These are phyloP conservation scores for Trypanosoma cruzi DNA, from an alignment of 208 protist species.

Conservation along the genomic window DNA sequence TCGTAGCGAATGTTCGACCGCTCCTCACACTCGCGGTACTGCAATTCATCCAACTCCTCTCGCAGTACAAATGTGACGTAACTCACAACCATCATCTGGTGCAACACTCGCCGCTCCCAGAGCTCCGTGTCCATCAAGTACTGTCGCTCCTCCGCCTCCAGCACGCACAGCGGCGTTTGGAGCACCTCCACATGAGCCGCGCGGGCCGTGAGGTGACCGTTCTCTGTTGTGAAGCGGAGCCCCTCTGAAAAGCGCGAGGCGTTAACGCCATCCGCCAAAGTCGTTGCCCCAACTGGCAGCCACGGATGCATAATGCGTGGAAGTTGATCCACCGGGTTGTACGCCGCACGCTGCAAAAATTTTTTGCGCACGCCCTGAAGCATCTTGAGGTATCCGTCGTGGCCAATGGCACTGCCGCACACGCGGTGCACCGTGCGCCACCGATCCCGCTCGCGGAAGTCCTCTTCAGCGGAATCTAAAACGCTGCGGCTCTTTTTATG, in stretches of 20 bases:
- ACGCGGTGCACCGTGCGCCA: slow-evolving; percentile 30
- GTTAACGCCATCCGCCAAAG: background rate
- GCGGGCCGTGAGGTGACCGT: slow-evolving; percentile 3
- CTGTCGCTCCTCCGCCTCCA: slow-evolving; percentile 55
- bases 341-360: slow-evolving; percentile 32
- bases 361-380: slow-evolving; percentile 53
- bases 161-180: slow-evolving; percentile 28
- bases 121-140: slow-evolving; percentile 50
- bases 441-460: background rate
- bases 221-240: slow-evolving; percentile 4
- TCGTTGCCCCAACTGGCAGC: slow-evolving; percentile 13
- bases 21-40: slow-evolving; percentile 37
- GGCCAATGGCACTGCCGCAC: slow-evolving; percentile 27
- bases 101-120: slow-evolving; percentile 60
- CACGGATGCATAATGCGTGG: slow-evolving; percentile 49
- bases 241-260: slow-evolving; percentile 16
- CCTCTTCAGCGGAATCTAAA: background rate
- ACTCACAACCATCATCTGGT: slow-evolving; percentile 77
- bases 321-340: slow-evolving; percentile 24
- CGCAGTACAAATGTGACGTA: slow-evolving; percentile 81
- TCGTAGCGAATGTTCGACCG: slow-evolving; percentile 38
- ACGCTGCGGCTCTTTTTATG: background rate
- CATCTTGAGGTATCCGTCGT: slow-evolving; percentile 51
- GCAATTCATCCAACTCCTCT: slow-evolving; percentile 66
- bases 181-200: slow-evolving; percentile 26